Conservation (phyloP, 2,329 filamentous ascomycete genomes). For the Helminthosporium solani region DNA sequence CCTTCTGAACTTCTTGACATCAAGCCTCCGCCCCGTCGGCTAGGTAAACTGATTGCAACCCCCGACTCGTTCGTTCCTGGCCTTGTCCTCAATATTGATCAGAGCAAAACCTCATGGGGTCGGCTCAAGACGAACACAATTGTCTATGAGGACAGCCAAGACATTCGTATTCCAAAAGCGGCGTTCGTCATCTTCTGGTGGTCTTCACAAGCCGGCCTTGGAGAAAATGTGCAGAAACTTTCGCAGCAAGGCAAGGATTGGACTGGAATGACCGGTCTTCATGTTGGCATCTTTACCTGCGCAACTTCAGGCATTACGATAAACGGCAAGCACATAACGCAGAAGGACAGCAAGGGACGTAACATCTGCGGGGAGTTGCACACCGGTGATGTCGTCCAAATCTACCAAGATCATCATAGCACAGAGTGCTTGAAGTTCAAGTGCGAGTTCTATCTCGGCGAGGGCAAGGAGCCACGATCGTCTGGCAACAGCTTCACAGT, state of each 20-base stretch:
- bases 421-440: conserved; percentile 43
- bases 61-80: conserved; percentile 65
- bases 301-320: conserved; percentile 73
- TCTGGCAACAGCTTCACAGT: conserved; percentile 29
- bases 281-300: conserved; percentile 76
- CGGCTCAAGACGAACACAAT: conserved; percentile 68
- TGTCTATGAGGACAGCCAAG: conserved; percentile 61
- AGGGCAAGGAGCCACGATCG: conserved; percentile 31
- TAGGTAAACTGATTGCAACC: conserved; percentile 68
- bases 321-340: conserved; percentile 68
- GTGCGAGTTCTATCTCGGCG: conserved; percentile 47
- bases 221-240: conserved; percentile 55
- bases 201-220: conserved; percentile 66
- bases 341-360: conserved; percentile 53
- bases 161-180: conserved; percentile 76
- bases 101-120: conserved; percentile 74
- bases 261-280: conserved; percentile 55
- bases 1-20: conserved; percentile 33
- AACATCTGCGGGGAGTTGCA: conserved; percentile 67
- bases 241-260: conserved; percentile 53
- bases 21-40: conserved; percentile 43
- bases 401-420: conserved; percentile 59
- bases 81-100: conserved; percentile 62
- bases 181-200: conserved; percentile 69
- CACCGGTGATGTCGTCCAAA: conserved; percentile 72